Evolutionary conservation across 768 basidiomycete genomes (phyloP), one percentile per base, ranked within the genome.

Genomic region (Suillus discolor): DNA sequence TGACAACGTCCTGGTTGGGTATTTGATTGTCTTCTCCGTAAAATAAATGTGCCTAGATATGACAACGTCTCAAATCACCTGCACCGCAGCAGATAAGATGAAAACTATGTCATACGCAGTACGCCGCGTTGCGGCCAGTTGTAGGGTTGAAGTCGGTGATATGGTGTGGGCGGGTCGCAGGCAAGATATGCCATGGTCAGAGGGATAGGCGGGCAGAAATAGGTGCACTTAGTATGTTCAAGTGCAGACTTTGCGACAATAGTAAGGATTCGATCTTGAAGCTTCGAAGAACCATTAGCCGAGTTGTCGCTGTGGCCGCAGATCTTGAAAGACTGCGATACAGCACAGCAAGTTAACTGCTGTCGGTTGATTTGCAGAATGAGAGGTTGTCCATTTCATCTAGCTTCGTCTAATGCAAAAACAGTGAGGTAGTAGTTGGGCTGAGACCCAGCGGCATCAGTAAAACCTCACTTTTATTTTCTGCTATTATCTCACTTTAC

Each of bases 291-390:
- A 25, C 25, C 7, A 2, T 51, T 15, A 51, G 7, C 7, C 23
- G 15, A 51, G 23, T 25, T 25, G 49, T 25, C 23, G 23, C 49
- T 1, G 49, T 51, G 13, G 15, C 72, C 65, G 41, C 67, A 68
- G 57, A 57, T 60, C 60, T 60, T 45, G 23, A 65, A 66, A 38
- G 36, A 38, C 36, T 38, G 11, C 1, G 0, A 38, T 20, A 64
- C 36, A 61, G 41, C 45, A 18, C 7, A 42, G 16, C 16, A 42
- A 42, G 7, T 42, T 42, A 8, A 18, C 42, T 16, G 42, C 42
- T 6, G 42, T 42, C 18, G 16, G 42, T 42, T 18, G 6, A 42
- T 42, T 41, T 15, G 15, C 16, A 15, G 15, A 41, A 41, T 2
- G 15, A 41, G 36, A 9, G 36, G 36, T 38, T 38, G 36, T 38